phyloP scores from a whole-genome alignment of 805 yeast species.

The Candida sakaeoensis region DNA sequence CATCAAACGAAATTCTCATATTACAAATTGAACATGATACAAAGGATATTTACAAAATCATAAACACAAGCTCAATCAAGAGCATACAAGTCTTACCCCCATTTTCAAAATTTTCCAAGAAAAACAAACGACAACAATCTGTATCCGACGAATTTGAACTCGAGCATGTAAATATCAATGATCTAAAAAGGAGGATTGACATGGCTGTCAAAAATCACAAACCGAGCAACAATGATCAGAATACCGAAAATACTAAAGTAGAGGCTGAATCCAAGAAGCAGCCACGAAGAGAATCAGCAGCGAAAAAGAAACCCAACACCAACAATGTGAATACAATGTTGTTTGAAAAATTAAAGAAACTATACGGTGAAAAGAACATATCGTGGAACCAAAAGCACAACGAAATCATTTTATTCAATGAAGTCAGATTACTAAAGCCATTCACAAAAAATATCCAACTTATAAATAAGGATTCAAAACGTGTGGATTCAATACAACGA shows the following conservation, averaged over 20 bases:
- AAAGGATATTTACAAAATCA: conserved; percentile 40
- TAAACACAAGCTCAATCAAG: conserved; percentile 58
- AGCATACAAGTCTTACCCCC: conserved; percentile 39
- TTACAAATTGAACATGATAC: conserved; percentile 10
- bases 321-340: conserved; percentile 15
- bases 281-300: neutral
- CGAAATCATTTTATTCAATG: conserved; percentile 33
- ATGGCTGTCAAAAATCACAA: conserved; percentile 1
- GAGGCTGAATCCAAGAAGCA: neutral
- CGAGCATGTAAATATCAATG: conserved; percentile 3
- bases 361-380: conserved; percentile 23
- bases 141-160: conserved; percentile 1
- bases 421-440: conserved; percentile 38
- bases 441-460: conserved; percentile 24
- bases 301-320: neutral
- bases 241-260: too few relatives aligned
- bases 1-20: conserved; percentile 38
- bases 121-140: conserved; percentile 10
- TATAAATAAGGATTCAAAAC: conserved; percentile 17
- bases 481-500: conserved; percentile 19
- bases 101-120: conserved; percentile 23
- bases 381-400: conserved; percentile 27
- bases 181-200: conserved; percentile 1
- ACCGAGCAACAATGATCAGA: too few relatives aligned
- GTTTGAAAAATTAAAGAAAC: conserved; percentile 16